These are phyloP conservation scores for Lepidium africanum DNA, from an alignment of 345 rosid species.

Conservation along the genomic window DNA sequence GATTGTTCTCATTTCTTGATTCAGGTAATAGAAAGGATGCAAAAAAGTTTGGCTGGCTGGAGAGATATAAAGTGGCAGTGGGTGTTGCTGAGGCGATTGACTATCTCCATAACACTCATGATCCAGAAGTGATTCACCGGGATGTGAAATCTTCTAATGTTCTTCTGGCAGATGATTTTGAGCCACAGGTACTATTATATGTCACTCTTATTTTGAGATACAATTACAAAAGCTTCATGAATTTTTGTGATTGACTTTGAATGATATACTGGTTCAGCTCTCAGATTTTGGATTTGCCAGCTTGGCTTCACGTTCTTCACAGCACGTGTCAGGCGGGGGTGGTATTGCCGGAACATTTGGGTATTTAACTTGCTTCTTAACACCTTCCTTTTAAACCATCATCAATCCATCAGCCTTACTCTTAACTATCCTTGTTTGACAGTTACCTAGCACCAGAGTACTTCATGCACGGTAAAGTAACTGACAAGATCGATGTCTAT, in stretches of 20 bases:
- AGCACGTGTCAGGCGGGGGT: conserved; percentile 44
- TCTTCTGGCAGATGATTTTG: conserved; percentile 87
- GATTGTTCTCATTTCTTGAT: conserved; percentile 16
- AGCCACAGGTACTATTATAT: conserved; percentile 58
- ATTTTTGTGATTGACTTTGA: conserved; percentile 17
- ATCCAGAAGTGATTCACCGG: conserved; percentile 70
- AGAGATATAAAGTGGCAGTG: conserved; percentile 79
- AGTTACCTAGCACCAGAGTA: conserved; percentile 99
- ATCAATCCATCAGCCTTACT: background rate
- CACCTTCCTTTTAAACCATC: background rate
- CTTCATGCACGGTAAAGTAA: conserved; percentile 87
- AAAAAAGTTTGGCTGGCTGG: conserved; percentile 61
- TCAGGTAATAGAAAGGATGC: conserved; percentile 58
- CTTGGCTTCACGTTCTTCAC: conserved; percentile 41
- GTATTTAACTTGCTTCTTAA: conserved; percentile 27
- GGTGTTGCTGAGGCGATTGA: conserved; percentile 91
- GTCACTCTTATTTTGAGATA: background rate
- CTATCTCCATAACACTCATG: conserved; percentile 64
- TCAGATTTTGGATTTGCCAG: conserved; percentile 97
- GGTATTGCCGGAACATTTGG: conserved; percentile 90
- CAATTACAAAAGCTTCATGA: background rate
- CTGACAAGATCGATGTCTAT: conserved; percentile 88
- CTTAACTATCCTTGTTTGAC: conserved; percentile 19
- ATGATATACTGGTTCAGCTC: conserved; percentile 42
- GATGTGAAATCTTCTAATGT: conserved; percentile 97